Evolutionary conservation across 495 filamentous ascomycete species (phyloP), one percentile per base, ranked within the genome.

Genomic region (Penicillium ucsense): DNA sequence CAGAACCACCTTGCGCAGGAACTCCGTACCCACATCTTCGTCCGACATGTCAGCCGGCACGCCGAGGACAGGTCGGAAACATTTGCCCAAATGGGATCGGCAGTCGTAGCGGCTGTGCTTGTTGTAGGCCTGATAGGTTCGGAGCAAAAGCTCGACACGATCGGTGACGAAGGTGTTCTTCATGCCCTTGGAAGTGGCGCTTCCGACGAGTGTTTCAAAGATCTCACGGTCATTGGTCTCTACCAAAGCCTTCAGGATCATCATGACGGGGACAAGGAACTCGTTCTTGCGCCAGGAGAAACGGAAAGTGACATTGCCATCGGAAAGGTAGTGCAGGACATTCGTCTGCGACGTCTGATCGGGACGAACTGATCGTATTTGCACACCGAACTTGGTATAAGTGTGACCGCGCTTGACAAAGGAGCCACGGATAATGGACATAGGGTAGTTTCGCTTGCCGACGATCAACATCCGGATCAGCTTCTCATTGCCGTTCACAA

Each of bases 251-350:
- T 96, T 97, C 51, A 98, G 66, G 9, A 96, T 79, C 92, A 98
- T 96, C 78, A 95, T 83, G 49, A 88, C 86, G 11, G 92, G 92
- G 9, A 98, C 77, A 27, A 96, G 76, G 60, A 85, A 98, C 68
- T 97, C 92, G 52, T 88, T 88, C 74, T 98, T 98, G 52, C 91
- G 77, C 92, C 92, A 98, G 2, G 91, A 95, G 67, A 98, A 97
- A 35, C 92, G 79, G 72, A 98, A 94, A 3, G 86, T 95, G 49
- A 96, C 80, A 63, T 95, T 96, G 51, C 92, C 92, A 65, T 97
- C 91, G 50, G 75, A 84, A 40, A 96, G 81, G 67, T 96, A 98
- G 65, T 98, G 92, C 28, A 98, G 75, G 28, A 95, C 89, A 55
- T 96, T 97, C 8, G 91, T 97, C 62, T 97, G 92, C 9, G 91